Percentiles rank a stretch among this genome's conserved stretches.
Evolutionary conservation across 202 grass and related monocot genomes (phyloP).

Genomic region (Elaeis oleifera): DNA sequence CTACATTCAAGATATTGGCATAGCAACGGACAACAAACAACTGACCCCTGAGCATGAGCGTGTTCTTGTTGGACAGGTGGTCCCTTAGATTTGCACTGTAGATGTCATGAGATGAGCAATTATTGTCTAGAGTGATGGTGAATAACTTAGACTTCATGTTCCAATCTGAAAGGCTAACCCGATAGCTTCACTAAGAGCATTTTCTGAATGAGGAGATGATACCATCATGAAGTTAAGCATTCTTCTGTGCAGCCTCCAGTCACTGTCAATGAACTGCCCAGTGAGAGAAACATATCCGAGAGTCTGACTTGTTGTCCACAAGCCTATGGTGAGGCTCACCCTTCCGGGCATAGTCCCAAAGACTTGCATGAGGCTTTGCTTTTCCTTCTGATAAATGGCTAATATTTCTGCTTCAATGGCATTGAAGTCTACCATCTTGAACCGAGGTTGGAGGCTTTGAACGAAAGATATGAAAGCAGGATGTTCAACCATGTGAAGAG

Average conservation of each 20-base stretch:
- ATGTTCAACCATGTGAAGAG: constrained; percentile 85
- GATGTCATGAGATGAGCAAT: constrained; percentile 94
- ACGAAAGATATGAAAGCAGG: constrained; percentile 61
- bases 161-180: constrained; percentile 64
- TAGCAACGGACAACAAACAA: constrained; percentile 96
- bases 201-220: constrained; percentile 93
- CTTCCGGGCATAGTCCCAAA: constrained; percentile 57
- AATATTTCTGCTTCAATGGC: constrained; percentile 69
- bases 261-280: constrained; percentile 62
- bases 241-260: constrained; percentile 69
- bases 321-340: constrained; percentile 75
- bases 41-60: constrained; percentile 83
- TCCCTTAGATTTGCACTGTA: constrained; percentile 96
- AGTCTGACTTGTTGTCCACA: constrained; percentile 94
- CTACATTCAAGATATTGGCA: constrained; percentile 73
- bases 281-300: constrained; percentile 79
- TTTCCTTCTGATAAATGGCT: constrained; percentile 71
- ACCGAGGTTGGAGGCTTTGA: constrained; percentile 72
- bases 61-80: constrained; percentile 82
- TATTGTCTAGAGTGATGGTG: constrained; percentile 88
- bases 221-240: constrained; percentile 99
- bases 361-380: constrained; percentile 49
- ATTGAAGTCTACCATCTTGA: constrained; percentile 53
- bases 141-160: constrained; percentile 88
- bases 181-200: constrained; percentile 88